Conservation (phyloP, 495 filamentous ascomycete species). For the Daldinia vernicosa region DNA sequence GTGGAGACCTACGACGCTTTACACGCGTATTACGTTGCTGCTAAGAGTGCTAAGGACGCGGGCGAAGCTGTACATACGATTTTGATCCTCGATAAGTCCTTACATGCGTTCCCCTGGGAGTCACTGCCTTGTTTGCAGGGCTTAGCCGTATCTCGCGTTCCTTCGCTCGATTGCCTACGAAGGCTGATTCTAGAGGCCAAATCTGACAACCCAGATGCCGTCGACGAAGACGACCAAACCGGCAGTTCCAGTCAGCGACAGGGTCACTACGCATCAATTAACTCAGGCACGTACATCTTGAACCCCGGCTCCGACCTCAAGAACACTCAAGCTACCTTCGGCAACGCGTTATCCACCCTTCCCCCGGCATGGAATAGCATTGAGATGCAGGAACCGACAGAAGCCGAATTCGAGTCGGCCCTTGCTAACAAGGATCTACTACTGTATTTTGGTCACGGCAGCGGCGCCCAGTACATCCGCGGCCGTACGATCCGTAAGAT, state of each 20-base stretch:
- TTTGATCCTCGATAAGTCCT: slow-evolving; percentile 87
- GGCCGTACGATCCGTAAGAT: slow-evolving; percentile 79
- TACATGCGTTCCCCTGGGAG: slow-evolving; percentile 95
- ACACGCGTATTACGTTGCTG: slow-evolving; percentile 74
- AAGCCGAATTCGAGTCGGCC: slow-evolving; percentile 74
- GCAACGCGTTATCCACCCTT: slow-evolving; percentile 65
- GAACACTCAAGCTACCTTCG: slow-evolving; percentile 79
- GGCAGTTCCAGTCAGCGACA: slow-evolving; percentile 30
- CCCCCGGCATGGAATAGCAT: slow-evolving; percentile 68
- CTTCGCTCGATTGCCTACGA: slow-evolving; percentile 81
- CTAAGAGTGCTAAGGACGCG: slow-evolving; percentile 43
- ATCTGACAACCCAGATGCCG: not conserved
- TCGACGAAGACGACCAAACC: slow-evolving; percentile 13
- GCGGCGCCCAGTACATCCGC: slow-evolving; percentile 92
- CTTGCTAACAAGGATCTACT: slow-evolving; percentile 72
- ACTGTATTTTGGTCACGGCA: slow-evolving; percentile 95
- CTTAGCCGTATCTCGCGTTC: slow-evolving; percentile 83
- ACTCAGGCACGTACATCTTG: slow-evolving; percentile 81
- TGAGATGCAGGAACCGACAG: slow-evolving; percentile 71
- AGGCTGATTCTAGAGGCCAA: slow-evolving; percentile 53
- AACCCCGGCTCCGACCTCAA: slow-evolving; percentile 86
- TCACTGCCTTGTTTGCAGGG: slow-evolving; percentile 85
- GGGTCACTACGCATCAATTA: slow-evolving; percentile 64
- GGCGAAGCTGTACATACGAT: slow-evolving; percentile 75
- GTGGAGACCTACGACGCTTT: slow-evolving; percentile 85